Percentiles rank a stretch among this genome's conserved stretches.
phyloP scores from a whole-genome alignment of 108 stramenopile genomes.

The Cyclostephanos invisitatus region DNA sequence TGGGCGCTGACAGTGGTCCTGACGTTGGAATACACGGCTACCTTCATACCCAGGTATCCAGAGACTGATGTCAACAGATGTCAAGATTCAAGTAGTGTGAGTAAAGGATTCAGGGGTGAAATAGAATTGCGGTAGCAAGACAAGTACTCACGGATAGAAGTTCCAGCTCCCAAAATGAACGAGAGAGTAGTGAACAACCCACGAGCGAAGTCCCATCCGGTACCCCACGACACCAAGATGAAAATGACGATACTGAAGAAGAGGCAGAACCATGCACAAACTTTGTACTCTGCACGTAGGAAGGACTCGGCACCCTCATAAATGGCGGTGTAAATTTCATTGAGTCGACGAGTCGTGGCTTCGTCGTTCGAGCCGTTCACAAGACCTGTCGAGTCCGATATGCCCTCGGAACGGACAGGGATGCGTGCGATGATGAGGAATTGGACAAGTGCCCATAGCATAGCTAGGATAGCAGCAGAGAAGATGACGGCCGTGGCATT shows the following conservation, averaged over 20 bases:
- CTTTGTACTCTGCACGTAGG: slow-evolving; percentile 92
- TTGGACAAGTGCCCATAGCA: slow-evolving; percentile 75
- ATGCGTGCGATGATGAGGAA: slow-evolving; percentile 82
- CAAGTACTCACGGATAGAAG: slow-evolving; percentile 52
- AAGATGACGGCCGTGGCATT: slow-evolving; percentile 76
- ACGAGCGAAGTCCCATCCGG: slow-evolving; percentile 81
- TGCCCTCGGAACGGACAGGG: slow-evolving; percentile 64
- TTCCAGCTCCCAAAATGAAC: slow-evolving; percentile 92
- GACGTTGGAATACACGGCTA: slow-evolving; percentile 96
- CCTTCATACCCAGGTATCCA: slow-evolving; percentile 97
- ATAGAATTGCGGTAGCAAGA: slow-evolving; percentile 45
- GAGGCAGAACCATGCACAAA: slow-evolving; percentile 91
- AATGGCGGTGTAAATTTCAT: slow-evolving; percentile 94
- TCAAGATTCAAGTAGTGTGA: not conserved
- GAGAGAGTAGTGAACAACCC: slow-evolving; percentile 91
- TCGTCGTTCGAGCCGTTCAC: slow-evolving; percentile 66
- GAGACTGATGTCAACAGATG: slow-evolving; percentile 65
- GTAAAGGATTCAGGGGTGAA: not conserved
- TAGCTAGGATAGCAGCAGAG: slow-evolving; percentile 67
- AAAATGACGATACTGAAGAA: slow-evolving; percentile 85
- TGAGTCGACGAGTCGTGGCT: slow-evolving; percentile 73
- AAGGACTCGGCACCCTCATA: slow-evolving; percentile 95
- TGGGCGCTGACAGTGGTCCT: slow-evolving; percentile 94
- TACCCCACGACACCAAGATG: slow-evolving; percentile 88
- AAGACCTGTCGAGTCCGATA: slow-evolving; percentile 53